Percentiles rank a stretch among this genome's conserved stretches.
Evolutionary conservation across 192 early-diverging fungal species (phyloP).

Genomic region (Spinellus fusiger): DNA sequence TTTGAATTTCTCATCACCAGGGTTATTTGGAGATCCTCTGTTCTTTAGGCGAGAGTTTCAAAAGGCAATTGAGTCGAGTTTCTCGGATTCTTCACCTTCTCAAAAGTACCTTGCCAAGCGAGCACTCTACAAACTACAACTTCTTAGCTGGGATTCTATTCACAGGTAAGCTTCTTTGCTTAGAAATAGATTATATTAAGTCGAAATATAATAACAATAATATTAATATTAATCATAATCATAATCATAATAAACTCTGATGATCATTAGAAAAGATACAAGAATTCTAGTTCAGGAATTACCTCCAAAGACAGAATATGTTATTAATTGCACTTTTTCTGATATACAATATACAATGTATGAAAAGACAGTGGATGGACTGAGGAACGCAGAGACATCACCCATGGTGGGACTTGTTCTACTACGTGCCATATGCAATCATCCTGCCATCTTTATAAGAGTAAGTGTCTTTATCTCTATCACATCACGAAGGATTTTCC

Average conservation of each 20-base stretch:
- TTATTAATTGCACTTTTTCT: conserved; percentile 59
- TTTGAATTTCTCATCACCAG: conserved; percentile 69
- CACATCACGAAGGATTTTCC: too few relatives aligned
- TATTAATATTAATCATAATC: too few relatives aligned
- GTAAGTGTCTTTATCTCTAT: too few relatives aligned
- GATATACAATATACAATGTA: conserved; percentile 54
- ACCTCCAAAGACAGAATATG: conserved; percentile 65
- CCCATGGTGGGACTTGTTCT: conserved; percentile 23
- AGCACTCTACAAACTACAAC: conserved; percentile 52
- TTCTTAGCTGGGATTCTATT: conserved; percentile 60
- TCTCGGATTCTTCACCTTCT: conserved; percentile 38
- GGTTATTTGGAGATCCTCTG: conserved; percentile 48
- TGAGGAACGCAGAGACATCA: background rate
- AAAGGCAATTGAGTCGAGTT: conserved; percentile 56
- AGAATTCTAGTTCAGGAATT: conserved; percentile 48
- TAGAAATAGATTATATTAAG: too few relatives aligned
- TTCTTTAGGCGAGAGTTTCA: conserved; percentile 55
- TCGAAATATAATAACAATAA: too few relatives aligned
- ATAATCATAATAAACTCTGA: too few relatives aligned
- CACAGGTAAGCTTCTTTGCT: conserved; percentile 29
- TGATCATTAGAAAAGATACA: conserved; percentile 48
- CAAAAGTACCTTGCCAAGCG: conserved; percentile 11
- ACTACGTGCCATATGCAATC: conserved; percentile 54
- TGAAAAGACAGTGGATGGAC: background rate
- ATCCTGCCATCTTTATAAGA: conserved; percentile 48